Percentiles rank a stretch among this genome's conserved stretches.
Evolutionary conservation across 129 eudicot genomes (phyloP).

Genomic region (Pittosporum tobira): DNA sequence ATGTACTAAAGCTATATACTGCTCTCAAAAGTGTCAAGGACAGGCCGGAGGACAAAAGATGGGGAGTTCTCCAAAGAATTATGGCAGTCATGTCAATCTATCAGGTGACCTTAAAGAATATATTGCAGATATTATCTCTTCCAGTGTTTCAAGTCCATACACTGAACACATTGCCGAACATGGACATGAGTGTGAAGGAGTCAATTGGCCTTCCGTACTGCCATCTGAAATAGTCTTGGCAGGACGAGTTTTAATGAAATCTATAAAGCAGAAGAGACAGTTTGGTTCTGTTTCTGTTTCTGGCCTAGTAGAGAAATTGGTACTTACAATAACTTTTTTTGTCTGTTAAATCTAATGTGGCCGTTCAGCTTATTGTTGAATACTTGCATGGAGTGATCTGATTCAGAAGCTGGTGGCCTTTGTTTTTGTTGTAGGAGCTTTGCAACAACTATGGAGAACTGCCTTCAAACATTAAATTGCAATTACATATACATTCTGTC

Average conservation of each 20-base stretch:
- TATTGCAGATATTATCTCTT: constrained; percentile 38
- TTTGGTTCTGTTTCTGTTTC: constrained; percentile 22
- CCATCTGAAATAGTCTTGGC: constrained; percentile 80
- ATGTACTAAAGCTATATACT: constrained; percentile 70
- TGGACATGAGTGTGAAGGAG: constrained; percentile 76
- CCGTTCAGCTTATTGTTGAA: neutral
- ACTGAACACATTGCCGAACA: constrained; percentile 45
- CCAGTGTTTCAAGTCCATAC: constrained; percentile 10
- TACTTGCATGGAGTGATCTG: neutral
- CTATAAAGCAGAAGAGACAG: constrained; percentile 27
- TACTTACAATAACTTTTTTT: constrained; percentile 19
- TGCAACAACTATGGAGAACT: constrained; percentile 59
- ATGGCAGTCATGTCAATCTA: constrained; percentile 25
- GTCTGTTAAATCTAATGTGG: constrained; percentile 6
- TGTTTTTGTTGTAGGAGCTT: constrained; percentile 47
- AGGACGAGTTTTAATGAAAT: constrained; percentile 60
- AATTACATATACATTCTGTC: constrained; percentile 64
- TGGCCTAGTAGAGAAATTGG: constrained; percentile 37
- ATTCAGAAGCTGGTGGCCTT: constrained; percentile 7
- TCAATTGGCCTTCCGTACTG: constrained; percentile 77
- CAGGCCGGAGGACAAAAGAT: constrained; percentile 48
- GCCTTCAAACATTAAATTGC: constrained; percentile 50
- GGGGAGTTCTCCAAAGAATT: constrained; percentile 13
- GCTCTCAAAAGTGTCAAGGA: constrained; percentile 58
- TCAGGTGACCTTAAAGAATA: constrained; percentile 51